phyloP scores from a whole-genome alignment of 352 stramenopile genomes.

The Phytopythium delawarense region DNA sequence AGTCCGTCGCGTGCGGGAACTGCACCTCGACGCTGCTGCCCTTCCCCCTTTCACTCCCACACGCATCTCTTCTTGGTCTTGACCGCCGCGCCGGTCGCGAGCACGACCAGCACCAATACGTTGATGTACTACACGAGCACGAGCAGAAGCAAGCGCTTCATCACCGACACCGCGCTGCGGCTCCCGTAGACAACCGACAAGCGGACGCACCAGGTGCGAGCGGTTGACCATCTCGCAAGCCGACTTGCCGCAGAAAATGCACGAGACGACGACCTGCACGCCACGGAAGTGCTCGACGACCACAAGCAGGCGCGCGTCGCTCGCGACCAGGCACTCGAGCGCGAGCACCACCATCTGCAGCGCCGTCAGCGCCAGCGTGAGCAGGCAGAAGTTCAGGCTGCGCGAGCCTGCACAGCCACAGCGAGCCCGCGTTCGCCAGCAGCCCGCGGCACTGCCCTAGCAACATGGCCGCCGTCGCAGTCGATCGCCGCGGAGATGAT shows the following conservation, averaged over 20 bases:
- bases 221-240: slow-evolving; percentile 57
- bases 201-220: slow-evolving; percentile 21
- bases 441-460: slow-evolving; percentile 33
- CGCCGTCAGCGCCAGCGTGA: slow-evolving; percentile 47
- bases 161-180: too few relatives aligned
- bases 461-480: too few relatives aligned
- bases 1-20: slow-evolving; percentile 72
- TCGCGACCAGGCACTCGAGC: slow-evolving; percentile 55
- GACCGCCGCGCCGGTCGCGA: slow-evolving; percentile 16
- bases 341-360: slow-evolving; percentile 65
- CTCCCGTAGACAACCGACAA: too few relatives aligned
- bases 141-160: neutral
- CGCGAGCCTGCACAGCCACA: slow-evolving; percentile 45
- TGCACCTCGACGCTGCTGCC: slow-evolving; percentile 60
- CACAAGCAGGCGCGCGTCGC: slow-evolving; percentile 55
- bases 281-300: slow-evolving; percentile 66
- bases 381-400: slow-evolving; percentile 57
- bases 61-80: slow-evolving; percentile 48
- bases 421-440: slow-evolving; percentile 22
- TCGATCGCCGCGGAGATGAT: too few relatives aligned
- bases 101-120: slow-evolving; percentile 24
- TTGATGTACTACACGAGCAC: slow-evolving; percentile 35
- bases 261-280: slow-evolving; percentile 62
- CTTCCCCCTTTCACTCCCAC: neutral
- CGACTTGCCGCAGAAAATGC: slow-evolving; percentile 60